Evolutionary conservation across 1,139 yeast species (phyloP).

Genomic region (Scheffersomyces lignicola): DNA sequence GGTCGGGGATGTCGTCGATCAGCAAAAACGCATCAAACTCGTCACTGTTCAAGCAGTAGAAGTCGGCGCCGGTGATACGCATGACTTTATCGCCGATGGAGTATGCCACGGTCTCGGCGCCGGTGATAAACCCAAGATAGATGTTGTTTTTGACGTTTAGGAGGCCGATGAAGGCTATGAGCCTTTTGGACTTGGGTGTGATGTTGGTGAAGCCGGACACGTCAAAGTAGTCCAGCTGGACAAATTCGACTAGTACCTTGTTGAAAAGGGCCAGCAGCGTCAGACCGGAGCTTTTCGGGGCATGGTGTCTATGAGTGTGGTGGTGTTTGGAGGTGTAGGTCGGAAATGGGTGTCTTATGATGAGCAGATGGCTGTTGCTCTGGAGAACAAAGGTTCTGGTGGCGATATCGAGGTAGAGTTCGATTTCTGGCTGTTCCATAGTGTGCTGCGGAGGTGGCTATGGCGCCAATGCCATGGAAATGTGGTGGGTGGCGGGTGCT

Average conservation of each 20-base stretch:
- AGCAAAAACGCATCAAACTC: constrained; percentile 45
- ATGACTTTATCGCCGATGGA: constrained; percentile 52
- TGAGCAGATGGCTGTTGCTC: constrained; percentile 48
- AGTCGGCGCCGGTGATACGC: constrained; percentile 57
- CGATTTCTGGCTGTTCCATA: background rate
- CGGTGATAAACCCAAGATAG: constrained; percentile 59
- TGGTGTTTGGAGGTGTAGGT: constrained; percentile 26
- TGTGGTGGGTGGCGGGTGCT: too few relatives aligned
- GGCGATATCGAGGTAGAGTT: constrained; percentile 46
- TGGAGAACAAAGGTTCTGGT: constrained; percentile 59
- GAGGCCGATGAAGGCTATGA: constrained; percentile 63
- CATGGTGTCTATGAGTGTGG: constrained; percentile 26
- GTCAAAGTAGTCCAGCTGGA: constrained; percentile 33
- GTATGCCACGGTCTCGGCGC: constrained; percentile 60
- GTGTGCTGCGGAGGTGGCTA: too few relatives aligned
- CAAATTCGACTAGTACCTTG: constrained; percentile 55
- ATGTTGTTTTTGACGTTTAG: constrained; percentile 53
- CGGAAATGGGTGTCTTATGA: constrained; percentile 49
- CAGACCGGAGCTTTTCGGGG: constrained; percentile 4
- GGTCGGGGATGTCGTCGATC: constrained; percentile 21
- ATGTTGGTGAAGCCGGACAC: constrained; percentile 42
- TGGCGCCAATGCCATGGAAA: too few relatives aligned
- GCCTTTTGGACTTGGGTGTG: constrained; percentile 31
- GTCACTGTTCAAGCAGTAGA: constrained; percentile 60
- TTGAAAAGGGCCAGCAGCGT: constrained; percentile 9